Conservation (phyloP, 306 rosid genomes). For the Vicia villosa region DNA sequence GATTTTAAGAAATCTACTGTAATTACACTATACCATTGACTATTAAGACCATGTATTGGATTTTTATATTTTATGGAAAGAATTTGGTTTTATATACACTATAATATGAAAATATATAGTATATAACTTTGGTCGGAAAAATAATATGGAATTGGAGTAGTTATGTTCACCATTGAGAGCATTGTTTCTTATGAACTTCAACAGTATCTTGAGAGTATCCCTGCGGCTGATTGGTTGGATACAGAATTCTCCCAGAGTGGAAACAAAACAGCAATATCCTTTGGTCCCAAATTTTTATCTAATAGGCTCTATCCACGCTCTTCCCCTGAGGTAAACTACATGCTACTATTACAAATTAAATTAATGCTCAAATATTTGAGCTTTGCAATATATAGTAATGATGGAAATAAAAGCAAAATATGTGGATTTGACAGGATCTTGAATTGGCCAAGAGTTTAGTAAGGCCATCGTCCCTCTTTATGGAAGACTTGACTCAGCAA, state of each 20-base stretch:
- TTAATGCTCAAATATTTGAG: too few species aligned
- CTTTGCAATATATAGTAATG: not conserved
- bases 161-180: not conserved
- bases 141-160: not conserved
- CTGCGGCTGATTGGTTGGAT: slow-evolving; percentile 45
- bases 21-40: too few species aligned
- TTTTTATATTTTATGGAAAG: too few species aligned
- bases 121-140: too few species aligned
- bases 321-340: slow-evolving; percentile 53
- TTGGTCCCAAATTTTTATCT: slow-evolving; percentile 54
- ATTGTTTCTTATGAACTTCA: not conserved
- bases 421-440: slow-evolving; percentile 50
- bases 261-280: slow-evolving; percentile 33
- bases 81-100: too few species aligned
- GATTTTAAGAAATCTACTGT: too few species aligned
- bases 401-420: not conserved
- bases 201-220: slow-evolving; percentile 33
- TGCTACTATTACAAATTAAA: not conserved
- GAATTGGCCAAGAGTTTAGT: slow-evolving; percentile 44
- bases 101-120: too few species aligned
- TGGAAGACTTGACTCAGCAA: slow-evolving; percentile 45
- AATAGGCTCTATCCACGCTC: slow-evolving; percentile 53
- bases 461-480: slow-evolving; percentile 52
- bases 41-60: too few species aligned
- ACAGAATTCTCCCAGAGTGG: slow-evolving; percentile 35